Conservation (phyloP, 2,329 filamentous ascomycete genomes). For the Curvularia verruculosa region DNA sequence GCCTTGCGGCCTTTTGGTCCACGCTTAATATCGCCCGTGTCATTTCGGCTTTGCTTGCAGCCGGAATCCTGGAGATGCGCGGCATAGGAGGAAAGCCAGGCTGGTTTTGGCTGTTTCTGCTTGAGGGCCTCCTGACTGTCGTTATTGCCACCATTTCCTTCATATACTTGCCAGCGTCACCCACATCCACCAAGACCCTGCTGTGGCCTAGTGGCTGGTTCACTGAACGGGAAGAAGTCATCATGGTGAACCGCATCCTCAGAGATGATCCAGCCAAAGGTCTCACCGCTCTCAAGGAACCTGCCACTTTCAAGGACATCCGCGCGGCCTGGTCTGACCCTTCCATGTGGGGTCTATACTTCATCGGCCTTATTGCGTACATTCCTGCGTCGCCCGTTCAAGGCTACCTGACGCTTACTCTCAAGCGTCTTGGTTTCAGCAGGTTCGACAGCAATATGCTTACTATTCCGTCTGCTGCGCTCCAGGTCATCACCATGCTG, state of each 20-base stretch:
- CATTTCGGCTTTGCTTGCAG: conserved; percentile 61
- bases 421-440: conserved; percentile 49
- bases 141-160: conserved; percentile 39
- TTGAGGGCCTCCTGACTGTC: conserved; percentile 44
- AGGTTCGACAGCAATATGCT: conserved; percentile 54
- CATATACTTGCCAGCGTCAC: conserved; percentile 53
- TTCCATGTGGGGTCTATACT: conserved; percentile 62
- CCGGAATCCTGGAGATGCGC: conserved; percentile 59
- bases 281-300: conserved; percentile 63
- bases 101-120: conserved; percentile 62
- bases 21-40: conserved; percentile 64
- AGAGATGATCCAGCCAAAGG: conserved; percentile 63
- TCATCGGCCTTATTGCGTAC: conserved; percentile 53
- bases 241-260: conserved; percentile 69
- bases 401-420: conserved; percentile 49
- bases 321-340: conserved; percentile 60
- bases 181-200: conserved; percentile 53
- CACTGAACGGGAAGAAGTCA: conserved; percentile 68
- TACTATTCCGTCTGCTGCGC: conserved; percentile 51
- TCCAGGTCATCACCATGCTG: conserved; percentile 60
- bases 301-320: conserved; percentile 55
- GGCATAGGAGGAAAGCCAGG: conserved; percentile 57
- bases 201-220: conserved; percentile 65
- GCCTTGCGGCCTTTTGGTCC: conserved; percentile 73
- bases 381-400: conserved; percentile 48